phyloP scores from a whole-genome alignment of 495 filamentous ascomycete species.

The Parathielavia appendiculata region DNA sequence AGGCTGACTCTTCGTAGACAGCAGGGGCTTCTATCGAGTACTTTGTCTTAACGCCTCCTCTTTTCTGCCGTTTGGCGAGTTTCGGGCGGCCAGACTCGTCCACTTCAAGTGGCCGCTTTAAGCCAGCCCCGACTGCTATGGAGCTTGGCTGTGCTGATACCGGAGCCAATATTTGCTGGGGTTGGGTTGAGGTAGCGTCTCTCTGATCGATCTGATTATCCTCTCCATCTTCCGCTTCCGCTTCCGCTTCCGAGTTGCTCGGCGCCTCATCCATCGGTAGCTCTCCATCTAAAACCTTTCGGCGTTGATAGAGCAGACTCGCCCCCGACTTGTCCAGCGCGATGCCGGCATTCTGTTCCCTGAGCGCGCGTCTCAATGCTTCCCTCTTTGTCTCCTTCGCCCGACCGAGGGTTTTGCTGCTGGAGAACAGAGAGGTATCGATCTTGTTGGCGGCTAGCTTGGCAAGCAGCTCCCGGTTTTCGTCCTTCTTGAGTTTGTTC shows the following conservation, averaged over 20 bases:
- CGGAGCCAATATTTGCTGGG: constrained; percentile 3
- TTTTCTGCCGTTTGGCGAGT: constrained; percentile 62
- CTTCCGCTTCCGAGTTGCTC: constrained; percentile 32
- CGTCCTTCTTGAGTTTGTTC: constrained; percentile 89
- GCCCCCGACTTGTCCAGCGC: constrained; percentile 40
- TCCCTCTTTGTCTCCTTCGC: constrained; percentile 61
- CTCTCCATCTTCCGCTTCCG: constrained; percentile 29
- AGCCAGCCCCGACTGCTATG: constrained; percentile 59
- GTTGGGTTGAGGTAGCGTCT: neutral
- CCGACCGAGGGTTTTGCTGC: constrained; percentile 68
- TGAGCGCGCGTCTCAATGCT: constrained; percentile 53
- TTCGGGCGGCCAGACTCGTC: constrained; percentile 73
- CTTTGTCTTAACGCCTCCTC: constrained; percentile 50
- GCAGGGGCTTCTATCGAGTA: constrained; percentile 27
- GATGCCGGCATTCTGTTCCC: constrained; percentile 56
- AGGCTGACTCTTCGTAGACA: constrained; percentile 20
- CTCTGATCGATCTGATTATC: constrained; percentile 11
- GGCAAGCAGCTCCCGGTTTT: constrained; percentile 77
- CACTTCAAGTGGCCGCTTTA: constrained; percentile 80
- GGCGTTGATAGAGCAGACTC: constrained; percentile 33
- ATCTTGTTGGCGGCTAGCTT: constrained; percentile 72
- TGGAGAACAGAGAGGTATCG: constrained; percentile 74
- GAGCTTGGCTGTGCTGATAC: neutral
- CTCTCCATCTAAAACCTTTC: constrained; percentile 18
- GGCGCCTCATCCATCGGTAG: constrained; percentile 17